Percentiles rank a stretch among this genome's conserved stretches.
These are phyloP conservation scores for Mucor velutinosus DNA, from an alignment of 371 early-diverging fungal species.

Conservation along the genomic window DNA sequence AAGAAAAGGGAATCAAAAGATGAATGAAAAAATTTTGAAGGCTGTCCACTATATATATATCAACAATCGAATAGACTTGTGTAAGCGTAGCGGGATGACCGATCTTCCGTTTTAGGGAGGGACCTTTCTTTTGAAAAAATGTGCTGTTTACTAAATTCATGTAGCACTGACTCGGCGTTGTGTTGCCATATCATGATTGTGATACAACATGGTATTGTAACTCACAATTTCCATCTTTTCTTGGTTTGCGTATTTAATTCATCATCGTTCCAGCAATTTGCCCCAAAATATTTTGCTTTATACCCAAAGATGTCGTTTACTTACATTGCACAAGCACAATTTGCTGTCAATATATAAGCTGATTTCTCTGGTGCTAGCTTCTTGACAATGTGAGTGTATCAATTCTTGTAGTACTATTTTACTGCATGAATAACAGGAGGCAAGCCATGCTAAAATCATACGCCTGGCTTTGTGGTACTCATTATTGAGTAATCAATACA, in stretches of 20 bases:
- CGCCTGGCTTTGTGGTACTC: background rate
- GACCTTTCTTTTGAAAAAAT: background rate
- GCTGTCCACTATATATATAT: background rate
- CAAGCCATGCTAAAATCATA: background rate
- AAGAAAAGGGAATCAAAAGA: background rate
- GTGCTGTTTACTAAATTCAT: background rate
- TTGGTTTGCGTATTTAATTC: background rate
- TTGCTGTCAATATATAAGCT: background rate
- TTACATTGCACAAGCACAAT: background rate
- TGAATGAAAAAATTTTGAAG: background rate
- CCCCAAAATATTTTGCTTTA: background rate
- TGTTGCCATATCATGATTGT: background rate
- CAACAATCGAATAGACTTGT: background rate
- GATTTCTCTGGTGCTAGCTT: background rate
- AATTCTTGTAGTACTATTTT: background rate
- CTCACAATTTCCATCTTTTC: background rate
- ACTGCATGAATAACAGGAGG: background rate
- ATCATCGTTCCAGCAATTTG: background rate
- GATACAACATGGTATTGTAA: slow-evolving; percentile 1
- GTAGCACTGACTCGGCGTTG: background rate
- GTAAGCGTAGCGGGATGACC: slow-evolving; percentile 8
- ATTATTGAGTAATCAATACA: background rate
- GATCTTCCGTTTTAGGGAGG: slow-evolving; percentile 9
- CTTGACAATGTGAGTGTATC: background rate
- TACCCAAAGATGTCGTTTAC: background rate